Evolutionary conservation across 2,329 filamentous ascomycete genomes (phyloP).

Genomic region (Periconia sp.): DNA sequence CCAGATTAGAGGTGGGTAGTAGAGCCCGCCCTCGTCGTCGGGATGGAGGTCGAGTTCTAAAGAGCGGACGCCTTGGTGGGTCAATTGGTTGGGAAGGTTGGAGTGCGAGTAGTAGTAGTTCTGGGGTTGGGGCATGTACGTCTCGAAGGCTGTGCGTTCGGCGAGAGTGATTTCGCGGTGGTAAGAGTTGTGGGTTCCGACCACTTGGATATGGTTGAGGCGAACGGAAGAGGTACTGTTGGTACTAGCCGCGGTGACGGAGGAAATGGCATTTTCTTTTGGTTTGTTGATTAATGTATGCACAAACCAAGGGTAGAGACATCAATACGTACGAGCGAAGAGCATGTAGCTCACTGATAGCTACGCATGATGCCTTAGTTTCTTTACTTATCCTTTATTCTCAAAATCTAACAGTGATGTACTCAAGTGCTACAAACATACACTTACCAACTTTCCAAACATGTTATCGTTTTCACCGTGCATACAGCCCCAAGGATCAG

Average conservation of each 20-base stretch:
- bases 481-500: too few species aligned
- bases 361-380: background rate
- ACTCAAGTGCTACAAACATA: too few species aligned
- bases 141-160: conserved; percentile 47
- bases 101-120: conserved; percentile 55
- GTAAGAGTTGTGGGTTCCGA: conserved; percentile 57
- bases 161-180: conserved; percentile 49
- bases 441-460: background rate
- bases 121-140: conserved; percentile 39
- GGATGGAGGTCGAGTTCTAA: conserved; percentile 55
- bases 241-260: too few species aligned
- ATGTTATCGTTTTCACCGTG: background rate
- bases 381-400: too few species aligned
- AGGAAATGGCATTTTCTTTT: conserved; percentile 2
- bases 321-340: conserved; percentile 20
- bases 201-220: conserved; percentile 56
- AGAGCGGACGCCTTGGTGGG: conserved; percentile 50
- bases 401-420: too few species aligned
- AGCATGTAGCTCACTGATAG: conserved; percentile 18
- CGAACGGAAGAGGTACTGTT: conserved; percentile 33
- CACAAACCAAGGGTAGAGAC: background rate
- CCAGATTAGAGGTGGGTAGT: conserved; percentile 49
- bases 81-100: conserved; percentile 47
- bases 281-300: conserved; percentile 14
- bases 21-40: conserved; percentile 52